Conservation (phyloP, 2,329 filamentous ascomycete species). For the Mycosphaerella arachidis region DNA sequence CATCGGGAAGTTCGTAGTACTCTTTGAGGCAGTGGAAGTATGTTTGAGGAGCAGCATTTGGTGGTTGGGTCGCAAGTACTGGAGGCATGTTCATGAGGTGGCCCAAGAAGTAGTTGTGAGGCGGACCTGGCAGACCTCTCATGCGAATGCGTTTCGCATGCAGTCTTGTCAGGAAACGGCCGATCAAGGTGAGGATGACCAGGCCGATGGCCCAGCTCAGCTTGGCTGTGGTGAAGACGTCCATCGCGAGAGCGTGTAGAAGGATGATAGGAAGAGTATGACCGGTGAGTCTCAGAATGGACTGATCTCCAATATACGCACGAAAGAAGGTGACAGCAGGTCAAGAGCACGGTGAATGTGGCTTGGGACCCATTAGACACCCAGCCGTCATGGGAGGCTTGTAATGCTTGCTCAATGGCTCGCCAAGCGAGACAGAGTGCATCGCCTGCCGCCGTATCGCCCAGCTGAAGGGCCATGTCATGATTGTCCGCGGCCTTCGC, state of each 20-base stretch:
- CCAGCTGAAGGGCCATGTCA: background rate
- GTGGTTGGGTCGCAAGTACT: conserved; percentile 32
- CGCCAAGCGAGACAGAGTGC: background rate
- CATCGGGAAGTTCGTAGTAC: conserved; percentile 34
- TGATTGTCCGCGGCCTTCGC: too few relatives aligned
- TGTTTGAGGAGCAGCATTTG: conserved; percentile 35
- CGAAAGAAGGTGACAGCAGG: background rate
- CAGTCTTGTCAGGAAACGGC: conserved; percentile 25
- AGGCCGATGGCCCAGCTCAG: conserved; percentile 24
- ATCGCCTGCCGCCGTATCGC: background rate
- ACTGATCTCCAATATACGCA: background rate
- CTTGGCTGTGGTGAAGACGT: conserved; percentile 13
- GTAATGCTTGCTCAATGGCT: background rate
- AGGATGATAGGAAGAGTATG: background rate
- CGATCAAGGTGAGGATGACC: conserved; percentile 19
- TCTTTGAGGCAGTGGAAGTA: conserved; percentile 34
- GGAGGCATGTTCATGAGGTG: conserved; percentile 39
- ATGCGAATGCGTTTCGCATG: conserved; percentile 25
- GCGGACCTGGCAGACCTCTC: conserved; percentile 36
- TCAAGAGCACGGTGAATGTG: background rate
- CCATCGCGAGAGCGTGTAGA: conserved; percentile 3
- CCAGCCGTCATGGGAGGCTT: background rate
- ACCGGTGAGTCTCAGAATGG: background rate
- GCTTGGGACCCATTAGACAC: background rate
- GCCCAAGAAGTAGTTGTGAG: conserved; percentile 40